Base-by-base conservation (phyloP, 495 filamentous ascomycete species). In the Cercophora sp. region DNA sequence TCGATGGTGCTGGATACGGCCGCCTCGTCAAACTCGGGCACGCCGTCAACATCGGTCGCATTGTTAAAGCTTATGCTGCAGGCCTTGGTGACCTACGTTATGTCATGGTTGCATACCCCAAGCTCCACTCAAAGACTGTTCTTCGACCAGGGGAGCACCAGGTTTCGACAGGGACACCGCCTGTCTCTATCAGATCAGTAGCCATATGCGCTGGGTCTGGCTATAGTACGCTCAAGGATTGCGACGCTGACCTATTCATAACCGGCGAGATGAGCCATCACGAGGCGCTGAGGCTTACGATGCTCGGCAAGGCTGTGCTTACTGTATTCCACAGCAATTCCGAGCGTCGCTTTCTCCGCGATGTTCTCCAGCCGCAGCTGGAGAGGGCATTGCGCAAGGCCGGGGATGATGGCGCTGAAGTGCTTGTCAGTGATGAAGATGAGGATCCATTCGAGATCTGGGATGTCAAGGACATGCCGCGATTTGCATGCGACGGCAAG, bases 241-340 rank as follows among this genome's bases (percentile, higher is more conserved):
- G 83, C 15, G 73, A 78, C 20, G 77, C 85, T 3, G 90, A 96
- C 63, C 70, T 96, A 22, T 69, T 91, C 0, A 86, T 97, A 52
- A 97, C 92, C 0, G 93, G 93, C 6, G 93, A 98, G 66, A 80
- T 97, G 79, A 85, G 81, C 46, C 93, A 98, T 66, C 93, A 98
- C 63, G 85, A 93, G 52, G 87, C 92, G 9, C 77, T 98, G 34
- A 81, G 87, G 25, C 85, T 88, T 19, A 89, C 85, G 24, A 92
- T 96, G 75, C 77, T 79, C n/a, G 93, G 93, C n/a, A 84, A 85
- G 51, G 83, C 79, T 49, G 89, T 96, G 0, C 78, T 98, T 50
- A 84, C 85, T 6, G 78, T 93, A 24, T 91, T 94, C 55, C 93
- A 98, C 66, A 89, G 86, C 53, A 96, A 97, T 70, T 91, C 85